phyloP scores from a whole-genome alignment of 164 flowering plant species.

The Umbellularia californica region DNA sequence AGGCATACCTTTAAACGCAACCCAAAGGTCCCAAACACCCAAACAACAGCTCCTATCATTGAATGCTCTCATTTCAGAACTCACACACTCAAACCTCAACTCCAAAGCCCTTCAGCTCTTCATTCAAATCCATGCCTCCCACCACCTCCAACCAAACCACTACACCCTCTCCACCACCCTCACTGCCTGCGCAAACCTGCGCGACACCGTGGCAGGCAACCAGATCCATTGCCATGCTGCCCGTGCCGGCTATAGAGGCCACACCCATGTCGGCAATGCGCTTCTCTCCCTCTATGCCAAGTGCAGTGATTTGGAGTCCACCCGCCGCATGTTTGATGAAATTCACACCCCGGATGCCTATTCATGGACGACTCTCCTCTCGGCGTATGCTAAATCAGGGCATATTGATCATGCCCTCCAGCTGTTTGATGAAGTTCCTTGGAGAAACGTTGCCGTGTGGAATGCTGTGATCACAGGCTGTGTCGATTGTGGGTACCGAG shows the following conservation, averaged over 20 bases:
- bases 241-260: slow-evolving; percentile 36
- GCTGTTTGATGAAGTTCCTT: slow-evolving; percentile 45
- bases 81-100: too few relatives aligned
- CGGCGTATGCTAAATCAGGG: slow-evolving; percentile 49
- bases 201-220: slow-evolving; percentile 27
- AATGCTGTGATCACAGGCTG: slow-evolving; percentile 75
- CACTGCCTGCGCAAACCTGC: slow-evolving; percentile 51
- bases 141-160: slow-evolving; percentile 48
- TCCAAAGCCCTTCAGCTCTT: slow-evolving; percentile 42
- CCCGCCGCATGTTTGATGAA: slow-evolving; percentile 42
- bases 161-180: too few relatives aligned
- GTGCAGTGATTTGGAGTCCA: slow-evolving; percentile 34
- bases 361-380: slow-evolving; percentile 62
- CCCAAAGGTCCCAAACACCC: too few relatives aligned
- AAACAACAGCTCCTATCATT: too few relatives aligned
- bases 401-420: slow-evolving; percentile 30
- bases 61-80: too few relatives aligned
- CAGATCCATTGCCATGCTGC: slow-evolving; percentile 54
- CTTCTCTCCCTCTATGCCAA: slow-evolving; percentile 63
- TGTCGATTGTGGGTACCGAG: slow-evolving; percentile 35
- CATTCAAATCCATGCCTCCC: slow-evolving; percentile 44
- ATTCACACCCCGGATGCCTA: slow-evolving; percentile 58
- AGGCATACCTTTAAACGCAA: too few relatives aligned
- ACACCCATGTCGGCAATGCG: slow-evolving; percentile 49
- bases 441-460: slow-evolving; percentile 45